Evolutionary conservation across 2,329 filamentous ascomycete genomes (phyloP), one percentile per base, ranked within the genome.

Genomic region (Chaetomiaceae sp.): DNA sequence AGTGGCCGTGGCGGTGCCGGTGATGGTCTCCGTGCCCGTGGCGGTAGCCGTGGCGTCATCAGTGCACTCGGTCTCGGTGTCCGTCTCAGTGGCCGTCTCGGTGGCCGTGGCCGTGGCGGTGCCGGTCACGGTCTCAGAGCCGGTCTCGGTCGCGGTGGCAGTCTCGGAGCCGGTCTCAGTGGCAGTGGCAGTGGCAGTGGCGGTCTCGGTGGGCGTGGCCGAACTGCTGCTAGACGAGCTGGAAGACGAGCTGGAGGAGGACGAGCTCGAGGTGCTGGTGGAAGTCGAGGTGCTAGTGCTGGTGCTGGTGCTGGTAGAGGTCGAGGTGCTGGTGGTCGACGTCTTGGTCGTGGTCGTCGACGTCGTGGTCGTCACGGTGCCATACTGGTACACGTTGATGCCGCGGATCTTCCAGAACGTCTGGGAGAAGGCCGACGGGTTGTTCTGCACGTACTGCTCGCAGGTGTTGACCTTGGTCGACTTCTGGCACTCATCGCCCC

Each of bases 401-500:
- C 58, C 60, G 37, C 58, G 48, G 72, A 85, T 62, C 67, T 79
- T 53, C 71, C 76, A 64, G 65, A 66, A 63, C 30, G 66, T 63
- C n/a, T 73, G 60, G 23, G 55, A 49, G 46, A 70, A 75, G 30
- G 60, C 66, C 1, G 47, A 33, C 0, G 71, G 68, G 59, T 70
- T 62, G 14, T 58, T 57, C 25, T 61, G 60, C 30, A 76, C 69
- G 43, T 68, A 75, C 23, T 64, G 59, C 16, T 54, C 48, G 61
- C 72, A 75, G 10, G 25, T 59, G 1, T 38, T 48, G 37, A 60
- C 59, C 16, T 53, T 52, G 7, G 66, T 62, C 41, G 48, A 41
- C 27, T 46, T 44, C 20, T 40, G 13, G 51, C 69, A 70, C 13
- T 50, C 44, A 33, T 60, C 44, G 40, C 55, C 53, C 63, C 65